Evolutionary conservation across 371 early-diverging fungal genomes (phyloP), one percentile per base, ranked within the genome.

Genomic region (Mortierella sp.): DNA sequence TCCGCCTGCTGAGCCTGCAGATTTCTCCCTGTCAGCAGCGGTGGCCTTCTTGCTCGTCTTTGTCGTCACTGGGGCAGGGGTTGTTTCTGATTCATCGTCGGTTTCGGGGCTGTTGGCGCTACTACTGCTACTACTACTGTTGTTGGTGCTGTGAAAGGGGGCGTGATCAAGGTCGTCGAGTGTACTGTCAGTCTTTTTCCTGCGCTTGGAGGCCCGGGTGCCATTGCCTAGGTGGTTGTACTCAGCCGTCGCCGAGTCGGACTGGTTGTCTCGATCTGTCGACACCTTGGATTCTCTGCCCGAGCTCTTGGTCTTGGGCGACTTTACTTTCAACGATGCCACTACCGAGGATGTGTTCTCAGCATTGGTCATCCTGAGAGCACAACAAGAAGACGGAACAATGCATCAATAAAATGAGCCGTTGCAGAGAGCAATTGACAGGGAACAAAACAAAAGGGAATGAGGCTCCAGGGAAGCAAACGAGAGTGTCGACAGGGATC

Each of bases 111-210:
- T 64, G 37, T 31, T 46, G 31, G 74, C 72, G 13, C 28, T 59
- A 44, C 28, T 54, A 50, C 48, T 77, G 50, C 24, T 77, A 50
- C 48, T 77, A 43, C 24, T 77, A 31, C 40, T 74, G 64, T 73
- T 77, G 28, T 26, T 72, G 73, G 51, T 61, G 51, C 31, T 77
- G 31, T 59, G 34, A 4, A 44, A 1, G 16, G 61, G 43, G 19
- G 54, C 5, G 5, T 37, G 44, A 34, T 86, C 87, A 37, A 71
- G 43, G 21, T 77, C 77, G 10, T 72, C 84, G 28, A 76, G 73
- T 44, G 61, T 82, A 53, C 76, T 85, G 48, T 83, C 82, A 3
- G 72, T 78, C 81, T 71, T 87, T 82, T 72, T 82, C 76, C 82
- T 80, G 46, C 77, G 89, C 67, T 79, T 84, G 54, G 76, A 77